Percentiles rank a stretch among this genome's conserved stretches.
Conservation (phyloP, 371 early-diverging fungal genomes). For the Mucor ambiguus region DNA sequence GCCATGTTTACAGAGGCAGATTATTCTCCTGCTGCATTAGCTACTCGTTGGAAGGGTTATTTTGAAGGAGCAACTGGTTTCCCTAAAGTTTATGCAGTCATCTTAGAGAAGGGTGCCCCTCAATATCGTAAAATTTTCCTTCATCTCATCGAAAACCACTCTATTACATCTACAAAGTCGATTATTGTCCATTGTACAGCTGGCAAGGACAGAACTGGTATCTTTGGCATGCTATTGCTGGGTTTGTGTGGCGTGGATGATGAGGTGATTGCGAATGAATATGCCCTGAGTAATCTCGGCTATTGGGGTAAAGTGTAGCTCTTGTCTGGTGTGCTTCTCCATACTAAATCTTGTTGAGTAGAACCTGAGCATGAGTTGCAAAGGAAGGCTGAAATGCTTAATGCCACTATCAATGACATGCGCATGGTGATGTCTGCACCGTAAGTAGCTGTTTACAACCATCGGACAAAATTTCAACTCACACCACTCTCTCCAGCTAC, state of each 20-base stretch:
- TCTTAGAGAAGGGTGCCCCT: constrained; percentile 54
- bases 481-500: constrained; percentile 22
- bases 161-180: constrained; percentile 48
- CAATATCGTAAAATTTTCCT: constrained; percentile 54
- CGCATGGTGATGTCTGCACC: constrained; percentile 53
- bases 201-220: constrained; percentile 90
- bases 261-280: constrained; percentile 77
- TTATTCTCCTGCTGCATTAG: constrained; percentile 65
- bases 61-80: constrained; percentile 61
- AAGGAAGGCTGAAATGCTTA: constrained; percentile 36
- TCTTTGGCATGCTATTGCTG: constrained; percentile 73
- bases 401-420: constrained; percentile 38
- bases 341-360: constrained; percentile 2
- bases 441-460: constrained; percentile 25
- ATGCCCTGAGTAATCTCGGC: constrained; percentile 60
- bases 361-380: constrained; percentile 43
- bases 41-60: constrained; percentile 60
- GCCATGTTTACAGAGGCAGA: constrained; percentile 63
- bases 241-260: constrained; percentile 75
- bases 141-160: constrained; percentile 55
- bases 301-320: constrained; percentile 44
- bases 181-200: constrained; percentile 88
- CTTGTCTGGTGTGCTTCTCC: too few species aligned
- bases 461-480: neutral
- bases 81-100: constrained; percentile 58